phyloP scores from a whole-genome alignment of 768 basidiomycete species.

The Termitomyces sp. region DNA sequence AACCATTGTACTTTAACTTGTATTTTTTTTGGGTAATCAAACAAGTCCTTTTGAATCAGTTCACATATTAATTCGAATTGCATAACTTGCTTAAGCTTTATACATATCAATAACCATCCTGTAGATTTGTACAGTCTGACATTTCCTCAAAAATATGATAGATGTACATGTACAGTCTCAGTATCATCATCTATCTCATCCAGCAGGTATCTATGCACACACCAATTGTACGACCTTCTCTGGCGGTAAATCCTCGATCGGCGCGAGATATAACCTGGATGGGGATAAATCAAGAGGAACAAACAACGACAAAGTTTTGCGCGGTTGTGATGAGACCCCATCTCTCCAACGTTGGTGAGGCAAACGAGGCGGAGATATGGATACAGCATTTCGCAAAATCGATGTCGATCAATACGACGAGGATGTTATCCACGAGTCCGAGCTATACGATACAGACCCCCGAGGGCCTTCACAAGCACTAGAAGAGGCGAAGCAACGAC shows the following conservation, averaged over 20 bases:
- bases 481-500: slow-evolving; percentile 64
- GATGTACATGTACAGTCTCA: no score
- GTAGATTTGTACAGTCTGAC: no score
- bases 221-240: background rate
- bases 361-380: slow-evolving; percentile 26
- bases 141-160: no score
- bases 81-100: no score
- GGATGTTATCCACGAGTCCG: slow-evolving; percentile 79
- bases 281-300: background rate
- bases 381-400: slow-evolving; percentile 81
- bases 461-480: slow-evolving; percentile 71
- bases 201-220: no score
- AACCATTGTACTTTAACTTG: no score
- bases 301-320: slow-evolving; percentile 1
- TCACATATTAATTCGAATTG: no score
- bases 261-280: no score
- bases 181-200: background rate
- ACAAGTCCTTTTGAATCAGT: background rate
- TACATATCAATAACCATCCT: no score
- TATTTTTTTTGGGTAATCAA: no score
- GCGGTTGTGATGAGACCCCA: no score
- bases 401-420: slow-evolving; percentile 94
- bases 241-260: no score
- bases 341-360: background rate
- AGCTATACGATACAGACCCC: slow-evolving; percentile 85